phyloP scores from a whole-genome alignment of 345 rosid genomes.

The Erysimum cheiranthoides region DNA sequence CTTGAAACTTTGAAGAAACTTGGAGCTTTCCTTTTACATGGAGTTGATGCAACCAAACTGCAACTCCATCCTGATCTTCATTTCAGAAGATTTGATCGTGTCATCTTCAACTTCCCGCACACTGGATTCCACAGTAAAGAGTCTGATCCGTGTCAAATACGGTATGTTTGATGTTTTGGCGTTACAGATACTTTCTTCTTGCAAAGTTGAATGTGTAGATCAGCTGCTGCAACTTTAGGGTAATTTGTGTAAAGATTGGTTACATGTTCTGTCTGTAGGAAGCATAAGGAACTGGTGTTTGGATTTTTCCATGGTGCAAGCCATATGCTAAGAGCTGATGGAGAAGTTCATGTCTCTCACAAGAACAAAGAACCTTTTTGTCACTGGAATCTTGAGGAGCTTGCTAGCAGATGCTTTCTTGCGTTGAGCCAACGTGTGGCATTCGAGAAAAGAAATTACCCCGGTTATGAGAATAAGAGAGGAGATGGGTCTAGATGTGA shows the following conservation, averaged over 20 bases:
- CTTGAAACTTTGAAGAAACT: constrained; percentile 41
- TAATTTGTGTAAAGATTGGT: not conserved
- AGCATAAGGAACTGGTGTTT: constrained; percentile 51
- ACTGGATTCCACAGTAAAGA: constrained; percentile 62
- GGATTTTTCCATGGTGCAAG: constrained; percentile 58
- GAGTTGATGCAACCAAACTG: constrained; percentile 65
- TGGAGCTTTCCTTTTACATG: constrained; percentile 55
- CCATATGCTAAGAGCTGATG: constrained; percentile 48
- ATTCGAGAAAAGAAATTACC: constrained; percentile 53
- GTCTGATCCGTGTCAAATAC: constrained; percentile 25
- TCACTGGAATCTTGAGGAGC: constrained; percentile 60
- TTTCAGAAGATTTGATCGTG: constrained; percentile 53
- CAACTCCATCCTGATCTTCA: constrained; percentile 44
- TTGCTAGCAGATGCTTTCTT: constrained; percentile 51
- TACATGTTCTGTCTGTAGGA: constrained; percentile 42
- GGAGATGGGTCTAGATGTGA: constrained; percentile 60
- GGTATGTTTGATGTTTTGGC: constrained; percentile 38
- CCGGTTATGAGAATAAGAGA: constrained; percentile 59
- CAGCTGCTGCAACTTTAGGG: not conserved
- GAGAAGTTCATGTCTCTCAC: constrained; percentile 68
- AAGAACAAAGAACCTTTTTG: constrained; percentile 57
- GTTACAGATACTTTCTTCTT: not conserved
- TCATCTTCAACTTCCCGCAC: constrained; percentile 68
- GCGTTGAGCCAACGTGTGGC: constrained; percentile 33
- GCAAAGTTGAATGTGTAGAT: not conserved